Evolutionary conservation across 2,329 filamentous ascomycete genomes (phyloP).

Genomic region (Scopulariopsis brevicaulis): DNA sequence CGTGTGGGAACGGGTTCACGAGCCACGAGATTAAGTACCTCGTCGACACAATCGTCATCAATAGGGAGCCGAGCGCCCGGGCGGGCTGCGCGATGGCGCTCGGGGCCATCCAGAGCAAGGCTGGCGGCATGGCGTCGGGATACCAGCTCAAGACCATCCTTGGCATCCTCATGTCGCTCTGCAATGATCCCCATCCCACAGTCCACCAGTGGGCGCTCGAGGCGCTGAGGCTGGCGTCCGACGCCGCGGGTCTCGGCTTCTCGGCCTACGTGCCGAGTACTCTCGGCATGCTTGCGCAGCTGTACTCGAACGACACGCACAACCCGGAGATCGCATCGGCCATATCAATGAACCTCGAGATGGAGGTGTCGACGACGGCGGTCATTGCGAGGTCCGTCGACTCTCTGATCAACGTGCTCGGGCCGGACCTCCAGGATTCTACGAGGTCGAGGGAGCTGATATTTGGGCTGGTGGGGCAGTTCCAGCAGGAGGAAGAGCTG

Average conservation of each 20-base stretch:
- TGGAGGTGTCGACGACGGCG: constrained; percentile 71
- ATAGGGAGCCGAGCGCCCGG: constrained; percentile 84
- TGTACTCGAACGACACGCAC: constrained; percentile 87
- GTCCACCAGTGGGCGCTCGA: constrained; percentile 97
- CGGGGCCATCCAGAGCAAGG: constrained; percentile 86
- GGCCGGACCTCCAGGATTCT: constrained; percentile 88
- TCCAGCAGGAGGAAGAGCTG: constrained; percentile 62
- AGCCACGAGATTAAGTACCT: constrained; percentile 82
- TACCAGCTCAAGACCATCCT: constrained; percentile 95
- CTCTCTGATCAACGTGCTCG: constrained; percentile 92
- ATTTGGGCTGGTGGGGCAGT: constrained; percentile 72
- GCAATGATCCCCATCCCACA: constrained; percentile 86
- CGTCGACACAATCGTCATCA: constrained; percentile 87
- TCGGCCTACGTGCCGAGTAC: constrained; percentile 83
- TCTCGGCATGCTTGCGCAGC: constrained; percentile 84
- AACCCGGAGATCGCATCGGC: constrained; percentile 71
- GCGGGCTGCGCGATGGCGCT: constrained; percentile 91
- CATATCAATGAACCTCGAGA: constrained; percentile 81
- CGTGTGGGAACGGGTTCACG: constrained; percentile 79
- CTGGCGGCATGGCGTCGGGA: constrained; percentile 94
- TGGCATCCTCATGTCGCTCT: constrained; percentile 95
- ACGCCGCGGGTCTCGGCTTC: constrained; percentile 87
- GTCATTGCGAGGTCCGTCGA: constrained; percentile 83
- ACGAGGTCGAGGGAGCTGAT: constrained; percentile 88
- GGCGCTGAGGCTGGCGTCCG: constrained; percentile 73